Evolutionary conservation across 1,139 yeast species (phyloP).

Genomic region (Yamadazyma sp.): DNA sequence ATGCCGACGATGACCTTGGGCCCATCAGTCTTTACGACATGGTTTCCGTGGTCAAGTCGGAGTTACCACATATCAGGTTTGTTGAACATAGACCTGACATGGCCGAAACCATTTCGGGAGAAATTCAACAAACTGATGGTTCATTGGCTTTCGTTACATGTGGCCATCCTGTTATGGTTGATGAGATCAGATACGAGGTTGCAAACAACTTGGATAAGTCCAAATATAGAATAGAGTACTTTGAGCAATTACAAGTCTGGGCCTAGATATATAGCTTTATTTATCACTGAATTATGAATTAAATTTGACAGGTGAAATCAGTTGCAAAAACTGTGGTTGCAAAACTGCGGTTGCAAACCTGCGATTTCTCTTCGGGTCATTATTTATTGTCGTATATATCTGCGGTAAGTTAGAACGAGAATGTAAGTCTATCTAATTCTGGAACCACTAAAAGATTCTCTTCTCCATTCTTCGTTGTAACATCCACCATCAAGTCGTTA

Average conservation of each 20-base stretch:
- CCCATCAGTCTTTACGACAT: slow-evolving; percentile 6
- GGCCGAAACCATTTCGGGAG: slow-evolving; percentile 20
- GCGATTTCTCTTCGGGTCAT: no score
- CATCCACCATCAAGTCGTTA: slow-evolving; percentile 45
- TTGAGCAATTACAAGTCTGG: slow-evolving; percentile 32
- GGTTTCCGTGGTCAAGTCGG: slow-evolving; percentile 12
- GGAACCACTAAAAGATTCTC: slow-evolving; percentile 75
- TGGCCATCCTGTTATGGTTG: slow-evolving; percentile 40
- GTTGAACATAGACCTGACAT: slow-evolving; percentile 32
- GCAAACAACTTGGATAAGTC: slow-evolving; percentile 21
- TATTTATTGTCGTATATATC: neutral
- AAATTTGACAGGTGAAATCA: neutral
- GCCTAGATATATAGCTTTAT: slow-evolving; percentile 14
- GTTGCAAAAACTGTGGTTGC: neutral
- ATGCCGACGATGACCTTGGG: slow-evolving; percentile 7
- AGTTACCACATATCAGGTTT: slow-evolving; percentile 24
- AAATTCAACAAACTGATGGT: slow-evolving; percentile 24
- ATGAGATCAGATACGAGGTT: slow-evolving; percentile 27
- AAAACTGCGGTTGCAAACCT: neutral
- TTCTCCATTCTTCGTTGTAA: slow-evolving; percentile 64
- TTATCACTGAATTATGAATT: neutral
- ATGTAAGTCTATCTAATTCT: slow-evolving; percentile 60
- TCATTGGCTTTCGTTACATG: slow-evolving; percentile 36
- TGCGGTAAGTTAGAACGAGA: slow-evolving; percentile 49
- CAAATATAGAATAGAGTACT: slow-evolving; percentile 24